These are phyloP conservation scores for Alternaria novae-zelandiae DNA, from an alignment of 2,329 filamentous ascomycete species.

Conservation along the genomic window DNA sequence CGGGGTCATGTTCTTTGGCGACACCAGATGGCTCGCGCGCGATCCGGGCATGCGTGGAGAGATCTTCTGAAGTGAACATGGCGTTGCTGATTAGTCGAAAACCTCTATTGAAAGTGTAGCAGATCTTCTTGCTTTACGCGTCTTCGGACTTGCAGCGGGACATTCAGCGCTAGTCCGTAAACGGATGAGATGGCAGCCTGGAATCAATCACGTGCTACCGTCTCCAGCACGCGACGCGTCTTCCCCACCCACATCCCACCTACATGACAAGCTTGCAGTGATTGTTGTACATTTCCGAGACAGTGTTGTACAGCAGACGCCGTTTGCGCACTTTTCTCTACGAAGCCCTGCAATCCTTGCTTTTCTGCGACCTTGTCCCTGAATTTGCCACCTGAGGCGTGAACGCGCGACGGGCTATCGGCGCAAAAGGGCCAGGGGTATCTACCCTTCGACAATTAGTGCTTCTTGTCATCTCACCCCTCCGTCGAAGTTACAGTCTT, in stretches of 20 bases:
- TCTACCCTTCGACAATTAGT: slow-evolving; percentile 25
- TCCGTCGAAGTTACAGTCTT: slow-evolving; percentile 5
- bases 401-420: slow-evolving; percentile 32
- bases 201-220: slow-evolving; percentile 7
- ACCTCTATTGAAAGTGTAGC: neutral
- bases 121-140: neutral
- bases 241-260: slow-evolving; percentile 3
- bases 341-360: neutral
- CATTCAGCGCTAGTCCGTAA: neutral
- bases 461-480: slow-evolving; percentile 9
- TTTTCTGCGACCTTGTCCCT: slow-evolving; percentile 1
- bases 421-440: slow-evolving; percentile 29
- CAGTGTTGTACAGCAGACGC: neutral
- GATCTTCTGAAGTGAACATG: neutral
- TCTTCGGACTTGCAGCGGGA: neutral
- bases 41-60: neutral
- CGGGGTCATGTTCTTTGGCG: neutral
- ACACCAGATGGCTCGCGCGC: neutral
- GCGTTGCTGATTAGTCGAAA: neutral
- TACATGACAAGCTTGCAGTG: neutral
- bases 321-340: neutral
- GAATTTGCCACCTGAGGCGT: slow-evolving; percentile 37
- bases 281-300: neutral
- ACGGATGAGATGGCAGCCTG: neutral
- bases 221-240: slow-evolving; percentile 8